phyloP scores from a whole-genome alignment of 306 rosid species.

The Arachis stenosperma region DNA sequence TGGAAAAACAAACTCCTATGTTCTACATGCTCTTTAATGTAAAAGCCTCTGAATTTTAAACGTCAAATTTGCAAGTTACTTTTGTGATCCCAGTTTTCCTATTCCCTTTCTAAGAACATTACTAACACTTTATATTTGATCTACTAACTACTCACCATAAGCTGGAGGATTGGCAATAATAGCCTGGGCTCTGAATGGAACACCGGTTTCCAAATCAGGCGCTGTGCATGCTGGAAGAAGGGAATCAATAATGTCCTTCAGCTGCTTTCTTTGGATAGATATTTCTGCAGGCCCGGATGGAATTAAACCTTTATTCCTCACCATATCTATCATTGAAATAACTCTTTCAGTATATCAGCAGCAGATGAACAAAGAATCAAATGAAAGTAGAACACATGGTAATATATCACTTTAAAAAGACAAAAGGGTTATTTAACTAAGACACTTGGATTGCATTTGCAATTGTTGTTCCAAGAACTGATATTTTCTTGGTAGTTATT shows the following conservation, averaged over 20 bases:
- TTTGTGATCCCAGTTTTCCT: not conserved
- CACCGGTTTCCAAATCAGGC: constrained; percentile 83
- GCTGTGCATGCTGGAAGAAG: constrained; percentile 97
- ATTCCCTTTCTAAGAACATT: constrained; percentile 13
- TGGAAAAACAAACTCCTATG: not conserved
- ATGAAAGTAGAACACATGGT: constrained; percentile 20
- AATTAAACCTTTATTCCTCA: constrained; percentile 92
- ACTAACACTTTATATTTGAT: constrained; percentile 7
- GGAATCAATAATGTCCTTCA: constrained; percentile 82
- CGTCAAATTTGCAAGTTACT: constrained; percentile 9
- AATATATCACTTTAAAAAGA: constrained; percentile 20
- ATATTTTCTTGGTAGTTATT: constrained; percentile 10
- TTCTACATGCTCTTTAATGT: constrained; percentile 6
- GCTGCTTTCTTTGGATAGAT: constrained; percentile 79
- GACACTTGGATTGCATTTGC: constrained; percentile 22
- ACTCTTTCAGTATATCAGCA: constrained; percentile 34
- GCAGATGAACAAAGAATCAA: constrained; percentile 4
- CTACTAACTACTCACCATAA: constrained; percentile 67
- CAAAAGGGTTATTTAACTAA: constrained; percentile 7
- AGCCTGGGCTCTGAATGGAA: constrained; percentile 86
- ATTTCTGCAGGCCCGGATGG: constrained; percentile 89
- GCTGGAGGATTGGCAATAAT: constrained; percentile 98
- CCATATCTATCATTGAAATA: constrained; percentile 69
- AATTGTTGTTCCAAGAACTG: constrained; percentile 23
- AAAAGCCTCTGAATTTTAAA: constrained; percentile 28